These are phyloP conservation scores for Populus pruinosa DNA, from an alignment of 345 rosid species.

Conservation along the genomic window DNA sequence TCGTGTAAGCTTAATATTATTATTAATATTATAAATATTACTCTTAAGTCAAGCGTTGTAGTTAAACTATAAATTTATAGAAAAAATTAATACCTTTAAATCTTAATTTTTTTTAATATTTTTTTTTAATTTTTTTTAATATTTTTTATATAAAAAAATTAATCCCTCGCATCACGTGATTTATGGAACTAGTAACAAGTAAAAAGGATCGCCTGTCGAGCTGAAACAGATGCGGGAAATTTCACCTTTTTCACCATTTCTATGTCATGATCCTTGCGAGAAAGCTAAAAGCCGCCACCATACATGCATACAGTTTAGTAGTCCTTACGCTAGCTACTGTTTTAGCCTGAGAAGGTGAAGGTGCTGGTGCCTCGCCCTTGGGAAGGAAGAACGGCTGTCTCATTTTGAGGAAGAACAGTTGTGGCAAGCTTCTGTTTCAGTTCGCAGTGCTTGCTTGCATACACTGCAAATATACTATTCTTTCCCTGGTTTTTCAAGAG, in stretches of 20 bases:
- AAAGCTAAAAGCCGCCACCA: neutral
- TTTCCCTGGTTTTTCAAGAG: conserved; percentile 2
- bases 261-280: neutral
- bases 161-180: too few relatives aligned
- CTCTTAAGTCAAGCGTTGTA: too few relatives aligned
- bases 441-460: conserved; percentile 7
- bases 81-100: too few relatives aligned
- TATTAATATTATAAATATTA: too few relatives aligned
- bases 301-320: neutral
- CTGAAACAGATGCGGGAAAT: neutral
- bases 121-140: too few relatives aligned
- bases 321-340: neutral
- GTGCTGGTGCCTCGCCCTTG: neutral
- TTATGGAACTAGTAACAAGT: neutral
- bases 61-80: too few relatives aligned
- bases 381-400: neutral
- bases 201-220: neutral
- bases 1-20: too few relatives aligned
- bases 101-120: too few relatives aligned
- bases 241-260: neutral
- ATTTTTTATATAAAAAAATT: too few relatives aligned
- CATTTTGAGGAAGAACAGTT: neutral
- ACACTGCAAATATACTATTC: conserved; percentile 19
- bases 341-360: neutral
- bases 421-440: conserved; percentile 12